phyloP scores from a whole-genome alignment of 2,329 filamentous ascomycete species.

The Ophiostoma populinum region DNA sequence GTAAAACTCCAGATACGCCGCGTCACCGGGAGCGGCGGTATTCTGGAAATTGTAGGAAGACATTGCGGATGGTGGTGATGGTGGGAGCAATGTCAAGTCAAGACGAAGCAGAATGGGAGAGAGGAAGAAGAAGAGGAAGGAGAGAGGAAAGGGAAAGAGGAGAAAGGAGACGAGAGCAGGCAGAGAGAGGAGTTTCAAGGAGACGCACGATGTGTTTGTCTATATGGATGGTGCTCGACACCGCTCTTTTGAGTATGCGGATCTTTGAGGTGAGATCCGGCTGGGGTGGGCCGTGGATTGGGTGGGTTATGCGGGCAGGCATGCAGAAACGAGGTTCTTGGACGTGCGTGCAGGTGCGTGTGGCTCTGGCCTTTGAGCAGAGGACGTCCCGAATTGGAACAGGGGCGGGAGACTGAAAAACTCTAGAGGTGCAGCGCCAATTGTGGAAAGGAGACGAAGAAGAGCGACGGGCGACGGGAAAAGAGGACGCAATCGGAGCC shows the following conservation, averaged over 20 bases:
- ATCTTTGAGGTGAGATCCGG: constrained; percentile 8
- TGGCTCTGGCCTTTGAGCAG: too few relatives aligned
- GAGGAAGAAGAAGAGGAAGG: background rate
- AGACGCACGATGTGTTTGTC: constrained; percentile 5
- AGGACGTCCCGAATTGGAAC: too few relatives aligned
- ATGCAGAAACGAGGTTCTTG: constrained; percentile 3
- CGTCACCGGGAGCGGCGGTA: constrained; percentile 31
- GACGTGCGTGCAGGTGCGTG: background rate
- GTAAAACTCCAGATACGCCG: constrained; percentile 38
- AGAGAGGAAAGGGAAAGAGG: background rate
- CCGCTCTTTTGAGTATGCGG: constrained; percentile 12
- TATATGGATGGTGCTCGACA: constrained; percentile 9
- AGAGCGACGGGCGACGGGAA: too few relatives aligned
- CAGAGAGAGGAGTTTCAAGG: constrained; percentile 3
- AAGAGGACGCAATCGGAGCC: too few relatives aligned
- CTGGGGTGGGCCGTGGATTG: background rate
- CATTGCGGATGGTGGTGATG: constrained; percentile 6
- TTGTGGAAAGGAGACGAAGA: too few relatives aligned
- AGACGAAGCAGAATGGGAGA: constrained; percentile 1
- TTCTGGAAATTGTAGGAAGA: constrained; percentile 8
- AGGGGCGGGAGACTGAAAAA: background rate
- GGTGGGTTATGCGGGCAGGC: constrained; percentile 2
- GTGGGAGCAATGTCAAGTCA: too few relatives aligned
- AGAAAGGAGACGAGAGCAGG: background rate
- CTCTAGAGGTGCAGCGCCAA: too few relatives aligned